phyloP scores from a whole-genome alignment of 345 rosid species.

The Rhizophora mangle region DNA sequence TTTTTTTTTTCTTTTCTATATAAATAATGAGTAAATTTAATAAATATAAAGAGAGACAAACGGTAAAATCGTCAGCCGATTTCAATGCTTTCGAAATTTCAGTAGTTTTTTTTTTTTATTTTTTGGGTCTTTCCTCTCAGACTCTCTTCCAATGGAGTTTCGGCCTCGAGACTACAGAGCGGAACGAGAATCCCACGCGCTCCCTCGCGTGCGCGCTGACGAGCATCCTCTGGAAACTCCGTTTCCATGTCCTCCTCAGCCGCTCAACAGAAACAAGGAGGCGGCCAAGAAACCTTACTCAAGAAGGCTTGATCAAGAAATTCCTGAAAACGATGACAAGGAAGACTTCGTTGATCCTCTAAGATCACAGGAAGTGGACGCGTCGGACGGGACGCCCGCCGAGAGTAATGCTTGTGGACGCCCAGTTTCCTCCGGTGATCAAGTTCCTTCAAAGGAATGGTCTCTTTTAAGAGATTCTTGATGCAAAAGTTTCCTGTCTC shows the following conservation, averaged over 20 bases:
- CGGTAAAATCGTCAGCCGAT: no score
- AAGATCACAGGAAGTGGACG: conserved; percentile 35
- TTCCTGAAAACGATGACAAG: conserved; percentile 21
- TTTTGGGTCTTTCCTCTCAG: not conserved
- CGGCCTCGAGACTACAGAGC: conserved; percentile 56
- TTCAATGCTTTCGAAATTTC: no score
- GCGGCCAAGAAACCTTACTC: conserved; percentile 28
- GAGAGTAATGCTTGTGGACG: not conserved
- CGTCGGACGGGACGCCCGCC: conserved; percentile 25
- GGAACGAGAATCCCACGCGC: conserved; percentile 41
- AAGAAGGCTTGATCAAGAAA: not conserved
- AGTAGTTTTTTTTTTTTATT: no score
- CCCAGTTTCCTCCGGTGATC: conserved; percentile 3
- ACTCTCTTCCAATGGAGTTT: conserved; percentile 48
- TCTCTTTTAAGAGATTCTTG: conserved; percentile 67
- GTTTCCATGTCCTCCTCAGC: conserved; percentile 26
- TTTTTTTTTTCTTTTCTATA: no score
- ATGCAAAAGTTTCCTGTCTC: conserved; percentile 86
- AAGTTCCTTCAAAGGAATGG: conserved; percentile 61
- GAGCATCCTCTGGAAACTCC: conserved; percentile 57
- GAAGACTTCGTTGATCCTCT: conserved; percentile 72
- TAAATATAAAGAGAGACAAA: no score
- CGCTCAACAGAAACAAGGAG: conserved; percentile 16
- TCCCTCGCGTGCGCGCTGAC: conserved; percentile 48
- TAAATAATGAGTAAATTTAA: no score